A percentile compares a stretch with the other conserved stretches of the same genome.
These are phyloP conservation scores for Miscanthus sacchariflorus DNA, from an alignment of 202 grass and related monocot genomes.

Conservation along the genomic window DNA sequence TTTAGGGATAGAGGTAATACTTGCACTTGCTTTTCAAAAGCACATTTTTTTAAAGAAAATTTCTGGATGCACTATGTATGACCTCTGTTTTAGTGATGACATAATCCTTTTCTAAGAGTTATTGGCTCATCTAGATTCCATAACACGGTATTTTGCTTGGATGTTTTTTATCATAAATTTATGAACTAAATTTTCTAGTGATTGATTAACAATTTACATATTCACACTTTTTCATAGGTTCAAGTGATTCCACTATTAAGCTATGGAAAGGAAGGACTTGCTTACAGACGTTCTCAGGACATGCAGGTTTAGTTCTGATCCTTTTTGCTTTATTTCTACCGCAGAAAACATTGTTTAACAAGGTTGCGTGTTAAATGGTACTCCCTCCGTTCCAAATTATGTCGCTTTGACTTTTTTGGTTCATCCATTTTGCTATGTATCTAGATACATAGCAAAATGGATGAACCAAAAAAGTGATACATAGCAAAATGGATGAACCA, in stretches of 20 bases:
- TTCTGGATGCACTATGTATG: neutral
- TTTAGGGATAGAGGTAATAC: too few species aligned
- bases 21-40: neutral
- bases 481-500: too few species aligned
- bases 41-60: neutral
- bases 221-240: conserved; percentile 58
- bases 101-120: neutral
- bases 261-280: conserved; percentile 96
- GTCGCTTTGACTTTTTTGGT: too few species aligned
- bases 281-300: conserved; percentile 91
- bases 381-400: too few species aligned
- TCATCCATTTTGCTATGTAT: too few species aligned
- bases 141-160: neutral
- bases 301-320: conserved; percentile 63
- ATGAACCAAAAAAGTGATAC: too few species aligned
- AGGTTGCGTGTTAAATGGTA: neutral
- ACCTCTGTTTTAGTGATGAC: neutral
- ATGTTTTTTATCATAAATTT: conserved; percentile 11
- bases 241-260: conserved; percentile 93
- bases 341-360: conserved; percentile 15
- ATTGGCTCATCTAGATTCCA: neutral
- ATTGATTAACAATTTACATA: conserved; percentile 18
- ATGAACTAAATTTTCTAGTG: conserved; percentile 5
- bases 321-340: conserved; percentile 31
- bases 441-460: too few species aligned